Evolutionary conservation across 257 asterid species (phyloP), one percentile per base, ranked within the genome.

Genomic region (Fraxinus quadrangulata): DNA sequence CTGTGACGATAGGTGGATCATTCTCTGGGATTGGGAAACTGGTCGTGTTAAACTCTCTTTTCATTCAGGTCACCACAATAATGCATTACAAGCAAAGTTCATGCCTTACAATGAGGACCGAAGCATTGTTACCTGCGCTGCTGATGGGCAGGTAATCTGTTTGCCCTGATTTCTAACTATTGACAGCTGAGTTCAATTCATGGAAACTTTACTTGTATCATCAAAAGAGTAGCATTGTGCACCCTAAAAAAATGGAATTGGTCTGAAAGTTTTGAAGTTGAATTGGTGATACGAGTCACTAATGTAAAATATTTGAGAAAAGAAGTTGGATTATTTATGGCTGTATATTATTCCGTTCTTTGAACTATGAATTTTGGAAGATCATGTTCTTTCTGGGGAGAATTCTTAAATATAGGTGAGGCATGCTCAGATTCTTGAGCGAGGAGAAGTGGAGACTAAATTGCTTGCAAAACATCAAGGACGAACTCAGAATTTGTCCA

Each of bases 11-110:
- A 88, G 77, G 84, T 84, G 83, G 91, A 75, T 95, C 85, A 88
- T 92, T 73, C 88, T 92, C 73, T 95, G 99, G 99, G 94, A 95
- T 81, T 95, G 98, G 99, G 96, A 91, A 81, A 77, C 91, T 84
- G 96, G 99, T 61, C 79, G 74, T 33, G 78, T 75, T 72, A 90
- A 81, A 59, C 89, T 91, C 67, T 84, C 91, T 75, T 92, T 89
- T 81, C 90, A 86, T 79, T 92, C 99, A 3, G 97, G 91, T 59
- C 98, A 95, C 75, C 80, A 79, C 71, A 89, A 90, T 86, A 94
- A 91, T 86, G 91, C 91, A 51, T 94, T 94, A 76, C 97, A 94
- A 81, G 97, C 99, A 74, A 94, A 91, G 82, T 40, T 91, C 77
- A 92, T 94, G 94, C 97, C 97, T 65, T 90, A 80, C 89, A 79